Evolutionary conservation across 2,329 filamentous ascomycete genomes (phyloP).

Genomic region (Fusarium falciforme): DNA sequence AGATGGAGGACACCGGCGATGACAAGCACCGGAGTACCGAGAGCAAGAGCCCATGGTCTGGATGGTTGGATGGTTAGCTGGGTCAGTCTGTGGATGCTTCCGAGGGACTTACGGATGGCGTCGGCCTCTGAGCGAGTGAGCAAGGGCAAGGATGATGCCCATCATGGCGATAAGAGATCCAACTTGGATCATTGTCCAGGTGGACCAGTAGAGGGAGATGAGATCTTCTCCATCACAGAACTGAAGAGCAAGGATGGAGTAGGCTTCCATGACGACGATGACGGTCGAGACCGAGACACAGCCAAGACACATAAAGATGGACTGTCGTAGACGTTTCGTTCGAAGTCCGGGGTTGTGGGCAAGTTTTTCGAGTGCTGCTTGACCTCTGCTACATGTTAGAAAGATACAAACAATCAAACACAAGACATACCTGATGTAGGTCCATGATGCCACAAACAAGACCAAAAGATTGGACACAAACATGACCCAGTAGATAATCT

Average conservation of each 20-base stretch:
- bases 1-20: constrained; percentile 66
- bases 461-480: constrained; percentile 58
- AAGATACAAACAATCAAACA: constrained; percentile 1
- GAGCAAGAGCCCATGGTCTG: constrained; percentile 67
- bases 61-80: constrained; percentile 1
- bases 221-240: constrained; percentile 71
- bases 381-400: constrained; percentile 43
- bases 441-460: constrained; percentile 57
- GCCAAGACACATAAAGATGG: constrained; percentile 56
- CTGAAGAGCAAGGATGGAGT: constrained; percentile 63
- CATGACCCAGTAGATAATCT: constrained; percentile 59
- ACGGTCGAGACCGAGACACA: constrained; percentile 59
- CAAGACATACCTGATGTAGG: constrained; percentile 52
- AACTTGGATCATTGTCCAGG: constrained; percentile 70
- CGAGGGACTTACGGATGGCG: constrained; percentile 60
- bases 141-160: constrained; percentile 65
- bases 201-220: constrained; percentile 70
- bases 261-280: constrained; percentile 66
- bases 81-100: no score
- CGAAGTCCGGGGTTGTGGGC: constrained; percentile 47
- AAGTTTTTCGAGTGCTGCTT: constrained; percentile 52
- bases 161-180: constrained; percentile 69
- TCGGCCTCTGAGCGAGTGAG: constrained; percentile 60
- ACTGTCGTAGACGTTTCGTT: constrained; percentile 52
- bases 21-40: constrained; percentile 70